phyloP scores from a whole-genome alignment of 257 asterid genomes.

The Paulownia fortunei region DNA sequence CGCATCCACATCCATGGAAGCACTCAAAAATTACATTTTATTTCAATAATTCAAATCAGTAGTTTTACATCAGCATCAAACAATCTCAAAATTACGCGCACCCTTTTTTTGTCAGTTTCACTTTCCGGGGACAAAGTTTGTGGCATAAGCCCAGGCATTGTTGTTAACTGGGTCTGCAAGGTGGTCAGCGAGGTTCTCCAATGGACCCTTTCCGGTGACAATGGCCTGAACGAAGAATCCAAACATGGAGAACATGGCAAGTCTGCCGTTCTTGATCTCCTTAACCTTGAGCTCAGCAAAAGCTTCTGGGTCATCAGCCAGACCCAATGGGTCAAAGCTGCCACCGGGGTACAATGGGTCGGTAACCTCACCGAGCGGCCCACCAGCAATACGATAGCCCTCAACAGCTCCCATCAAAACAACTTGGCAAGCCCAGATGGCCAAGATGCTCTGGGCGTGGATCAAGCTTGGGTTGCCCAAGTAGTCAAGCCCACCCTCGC shows the following conservation, averaged over 20 bases:
- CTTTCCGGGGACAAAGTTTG: slow-evolving; percentile 58
- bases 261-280: slow-evolving; percentile 63
- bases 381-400: slow-evolving; percentile 61
- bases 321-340: slow-evolving; percentile 61
- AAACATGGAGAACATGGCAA: slow-evolving; percentile 70
- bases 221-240: slow-evolving; percentile 72
- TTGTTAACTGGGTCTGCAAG: slow-evolving; percentile 59
- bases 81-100: background rate
- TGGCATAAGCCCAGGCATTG: slow-evolving; percentile 59
- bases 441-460: slow-evolving; percentile 72
- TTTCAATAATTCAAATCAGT: slow-evolving; percentile 22
- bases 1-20: background rate
- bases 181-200: slow-evolving; percentile 60
- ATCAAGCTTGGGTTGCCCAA: slow-evolving; percentile 75
- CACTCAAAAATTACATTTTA: slow-evolving; percentile 13
- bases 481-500: slow-evolving; percentile 72
- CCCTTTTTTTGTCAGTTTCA: too few relatives aligned
- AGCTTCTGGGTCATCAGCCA: slow-evolving; percentile 58
- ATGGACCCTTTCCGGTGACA: slow-evolving; percentile 60
- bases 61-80: slow-evolving; percentile 16
- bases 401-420: slow-evolving; percentile 71
- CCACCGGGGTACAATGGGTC: slow-evolving; percentile 63
- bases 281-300: slow-evolving; percentile 70
- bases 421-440: slow-evolving; percentile 69
- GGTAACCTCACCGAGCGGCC: slow-evolving; percentile 53